These are phyloP conservation scores for Zygoascus bituminiphila DNA, from an alignment of 805 yeast genomes.

Conservation along the genomic window DNA sequence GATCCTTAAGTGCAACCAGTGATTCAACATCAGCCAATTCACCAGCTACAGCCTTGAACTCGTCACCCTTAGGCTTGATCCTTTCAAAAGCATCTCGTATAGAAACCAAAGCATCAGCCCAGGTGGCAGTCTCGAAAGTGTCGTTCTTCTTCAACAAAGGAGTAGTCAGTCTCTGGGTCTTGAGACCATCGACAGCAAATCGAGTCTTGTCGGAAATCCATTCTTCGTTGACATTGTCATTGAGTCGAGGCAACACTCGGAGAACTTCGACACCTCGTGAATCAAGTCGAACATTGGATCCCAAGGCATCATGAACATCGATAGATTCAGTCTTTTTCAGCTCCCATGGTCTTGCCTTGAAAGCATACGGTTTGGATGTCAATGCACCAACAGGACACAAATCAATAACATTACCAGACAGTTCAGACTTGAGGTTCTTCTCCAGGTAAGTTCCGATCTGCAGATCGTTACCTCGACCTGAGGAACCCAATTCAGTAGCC, in stretches of 20 bases:
- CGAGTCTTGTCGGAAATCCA: constrained; percentile 87
- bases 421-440: constrained; percentile 73
- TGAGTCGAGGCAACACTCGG: constrained; percentile 78
- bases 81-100: constrained; percentile 54
- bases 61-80: constrained; percentile 54
- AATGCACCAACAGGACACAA: constrained; percentile 90
- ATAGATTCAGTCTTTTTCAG: constrained; percentile 79
- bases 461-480: constrained; percentile 88
- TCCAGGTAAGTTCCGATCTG: constrained; percentile 87
- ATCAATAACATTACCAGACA: constrained; percentile 81
- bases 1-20: constrained; percentile 72
- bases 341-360: constrained; percentile 91
- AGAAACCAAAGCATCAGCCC: constrained; percentile 77
- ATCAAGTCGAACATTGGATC: constrained; percentile 77
- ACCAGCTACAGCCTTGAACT: constrained; percentile 75
- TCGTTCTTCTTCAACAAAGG: constrained; percentile 69
- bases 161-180: constrained; percentile 75
- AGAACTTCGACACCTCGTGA: constrained; percentile 80
- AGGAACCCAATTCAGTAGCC: constrained; percentile 81
- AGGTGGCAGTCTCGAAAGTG: constrained; percentile 63
- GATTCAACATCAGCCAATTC: constrained; percentile 78
- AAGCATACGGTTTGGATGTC: constrained; percentile 86
- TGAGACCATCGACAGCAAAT: constrained; percentile 77
- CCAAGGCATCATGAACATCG: constrained; percentile 77
- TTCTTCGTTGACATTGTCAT: constrained; percentile 83